These are phyloP conservation scores for Fonsecaea nubica DNA, from an alignment of 2,329 filamentous ascomycete genomes.

Conservation along the genomic window DNA sequence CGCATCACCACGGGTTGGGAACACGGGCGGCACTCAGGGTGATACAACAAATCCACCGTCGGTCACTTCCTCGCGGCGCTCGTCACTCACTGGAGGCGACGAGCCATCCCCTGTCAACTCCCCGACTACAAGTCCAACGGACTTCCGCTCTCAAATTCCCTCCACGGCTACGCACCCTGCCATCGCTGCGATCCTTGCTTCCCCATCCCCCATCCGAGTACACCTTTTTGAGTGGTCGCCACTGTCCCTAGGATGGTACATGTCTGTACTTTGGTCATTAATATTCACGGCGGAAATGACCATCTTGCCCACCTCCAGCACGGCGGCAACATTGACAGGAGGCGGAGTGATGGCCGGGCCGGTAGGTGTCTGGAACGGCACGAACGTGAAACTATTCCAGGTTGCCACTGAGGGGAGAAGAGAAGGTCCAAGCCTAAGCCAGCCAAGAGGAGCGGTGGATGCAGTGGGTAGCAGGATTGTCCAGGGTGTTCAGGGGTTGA, in stretches of 20 bases:
- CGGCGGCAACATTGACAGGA: slow-evolving; percentile 38
- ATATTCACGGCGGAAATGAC: slow-evolving; percentile 91
- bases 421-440: slow-evolving; percentile 78
- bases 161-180: slow-evolving; percentile 59
- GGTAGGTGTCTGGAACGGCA: slow-evolving; percentile 93
- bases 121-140: slow-evolving; percentile 31
- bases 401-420: slow-evolving; percentile 80
- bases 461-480: slow-evolving; percentile 91
- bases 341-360: slow-evolving; percentile 71
- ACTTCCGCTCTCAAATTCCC: slow-evolving; percentile 51
- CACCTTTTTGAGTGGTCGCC: slow-evolving; percentile 96
- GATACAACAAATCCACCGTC: slow-evolving; percentile 39
- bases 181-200: slow-evolving; percentile 70
- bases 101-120: slow-evolving; percentile 46
- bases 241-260: slow-evolving; percentile 91
- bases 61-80: slow-evolving; percentile 42
- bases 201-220: slow-evolving; percentile 74
- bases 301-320: slow-evolving; percentile 51
- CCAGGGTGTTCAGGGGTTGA: slow-evolving; percentile 81
- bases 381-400: slow-evolving; percentile 82
- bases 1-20: slow-evolving; percentile 45
- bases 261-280: slow-evolving; percentile 91
- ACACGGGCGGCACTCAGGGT: background rate
- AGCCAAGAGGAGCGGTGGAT: slow-evolving; percentile 88
- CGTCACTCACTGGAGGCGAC: slow-evolving; percentile 43